A percentile compares a stretch with the other conserved stretches of the same genome.
Evolutionary conservation across 257 asterid genomes (phyloP).

Genomic region (Haberlea rhodopensis): DNA sequence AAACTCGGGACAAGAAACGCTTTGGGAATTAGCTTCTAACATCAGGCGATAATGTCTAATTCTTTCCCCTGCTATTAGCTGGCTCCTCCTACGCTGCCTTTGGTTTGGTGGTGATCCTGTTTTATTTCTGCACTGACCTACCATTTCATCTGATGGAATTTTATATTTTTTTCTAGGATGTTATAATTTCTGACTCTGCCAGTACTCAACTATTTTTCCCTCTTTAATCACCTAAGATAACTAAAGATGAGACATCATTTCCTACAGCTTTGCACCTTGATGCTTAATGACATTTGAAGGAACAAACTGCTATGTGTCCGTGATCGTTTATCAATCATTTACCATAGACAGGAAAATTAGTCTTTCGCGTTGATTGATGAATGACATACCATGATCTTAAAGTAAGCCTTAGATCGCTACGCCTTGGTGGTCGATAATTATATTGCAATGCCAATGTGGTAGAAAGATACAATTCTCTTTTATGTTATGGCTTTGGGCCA

Average conservation of each 20-base stretch:
- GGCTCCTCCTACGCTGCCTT: too few relatives aligned
- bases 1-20: too few relatives aligned
- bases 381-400: background rate
- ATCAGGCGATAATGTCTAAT: background rate
- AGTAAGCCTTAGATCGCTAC: background rate
- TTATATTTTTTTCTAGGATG: too few relatives aligned
- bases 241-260: background rate
- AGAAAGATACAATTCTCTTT: background rate
- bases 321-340: background rate
- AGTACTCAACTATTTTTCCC: too few relatives aligned
- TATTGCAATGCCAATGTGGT: background rate
- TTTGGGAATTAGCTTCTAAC: too few relatives aligned
- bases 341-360: background rate
- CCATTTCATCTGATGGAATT: too few relatives aligned
- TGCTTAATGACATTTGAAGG: slow-evolving; percentile 2
- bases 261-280: background rate
- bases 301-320: background rate
- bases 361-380: slow-evolving; percentile 1
- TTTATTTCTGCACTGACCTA: too few relatives aligned
- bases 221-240: background rate
- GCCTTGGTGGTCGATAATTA: background rate
- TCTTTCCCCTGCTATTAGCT: too few relatives aligned
- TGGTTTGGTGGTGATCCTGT: too few relatives aligned
- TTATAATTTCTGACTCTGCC: too few relatives aligned
- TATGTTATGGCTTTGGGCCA: background rate